These are phyloP conservation scores for Avicennia marina DNA, from an alignment of 257 asterid genomes.

Conservation along the genomic window DNA sequence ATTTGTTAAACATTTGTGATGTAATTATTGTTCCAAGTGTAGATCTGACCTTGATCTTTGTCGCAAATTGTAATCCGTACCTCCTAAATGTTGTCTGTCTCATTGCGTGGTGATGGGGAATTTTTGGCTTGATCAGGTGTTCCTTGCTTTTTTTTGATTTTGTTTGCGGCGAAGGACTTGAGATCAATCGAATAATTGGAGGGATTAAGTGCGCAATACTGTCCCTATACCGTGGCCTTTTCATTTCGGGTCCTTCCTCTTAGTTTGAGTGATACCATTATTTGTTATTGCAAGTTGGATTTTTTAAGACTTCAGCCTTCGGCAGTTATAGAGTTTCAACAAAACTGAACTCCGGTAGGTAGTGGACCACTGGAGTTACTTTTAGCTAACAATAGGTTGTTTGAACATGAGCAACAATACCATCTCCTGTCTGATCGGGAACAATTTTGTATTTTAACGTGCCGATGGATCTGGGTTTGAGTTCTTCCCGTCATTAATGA, in stretches of 20 bases:
- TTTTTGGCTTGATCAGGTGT: slow-evolving; percentile 8
- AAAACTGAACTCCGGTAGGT: too few species aligned
- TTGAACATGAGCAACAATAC: background rate
- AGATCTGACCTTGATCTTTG: slow-evolving; percentile 38
- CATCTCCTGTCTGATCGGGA: slow-evolving; percentile 4
- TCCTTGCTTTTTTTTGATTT: background rate
- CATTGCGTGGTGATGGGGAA: slow-evolving; percentile 11
- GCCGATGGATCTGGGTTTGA: too few species aligned
- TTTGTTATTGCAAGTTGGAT: slow-evolving; percentile 1
- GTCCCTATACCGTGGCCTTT: slow-evolving; percentile 17
- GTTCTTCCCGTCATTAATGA: too few species aligned
- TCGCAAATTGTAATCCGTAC: slow-evolving; percentile 5
- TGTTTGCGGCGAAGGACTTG: background rate
- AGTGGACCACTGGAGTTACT: too few species aligned
- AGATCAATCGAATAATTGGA: background rate
- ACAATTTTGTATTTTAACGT: background rate
- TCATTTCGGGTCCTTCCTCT: background rate
- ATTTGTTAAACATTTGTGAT: background rate
- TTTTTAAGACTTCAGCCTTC: slow-evolving; percentile 14
- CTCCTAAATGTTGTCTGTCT: slow-evolving; percentile 1
- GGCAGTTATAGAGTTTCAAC: too few species aligned
- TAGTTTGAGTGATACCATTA: background rate
- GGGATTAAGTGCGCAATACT: slow-evolving; percentile 7
- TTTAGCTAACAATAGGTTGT: too few species aligned
- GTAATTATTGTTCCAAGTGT: background rate